Percentiles rank a stretch among this genome's conserved stretches.
Evolutionary conservation across 2,329 filamentous ascomycete species (phyloP).

Genomic region (Sporothrix luriei): DNA sequence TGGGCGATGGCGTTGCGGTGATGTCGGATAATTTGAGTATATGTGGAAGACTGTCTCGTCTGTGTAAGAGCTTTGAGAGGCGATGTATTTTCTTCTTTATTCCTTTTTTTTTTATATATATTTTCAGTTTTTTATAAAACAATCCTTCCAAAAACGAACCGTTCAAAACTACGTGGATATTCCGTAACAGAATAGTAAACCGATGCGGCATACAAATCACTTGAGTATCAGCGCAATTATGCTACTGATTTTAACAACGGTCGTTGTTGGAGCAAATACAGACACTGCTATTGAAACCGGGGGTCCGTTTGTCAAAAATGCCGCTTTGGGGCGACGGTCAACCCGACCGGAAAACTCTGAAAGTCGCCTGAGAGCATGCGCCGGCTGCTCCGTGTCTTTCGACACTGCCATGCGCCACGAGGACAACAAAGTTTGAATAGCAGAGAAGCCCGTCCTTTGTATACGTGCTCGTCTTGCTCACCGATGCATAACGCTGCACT

Average conservation of each 20-base stretch:
- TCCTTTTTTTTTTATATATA: too few relatives aligned
- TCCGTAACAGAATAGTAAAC: too few relatives aligned
- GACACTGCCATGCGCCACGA: slow-evolving; percentile 13
- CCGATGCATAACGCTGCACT: neutral
- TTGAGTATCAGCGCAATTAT: neutral
- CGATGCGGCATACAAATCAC: neutral
- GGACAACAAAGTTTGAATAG: neutral
- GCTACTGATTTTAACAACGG: neutral
- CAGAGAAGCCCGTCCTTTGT: neutral
- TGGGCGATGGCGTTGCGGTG: neutral
- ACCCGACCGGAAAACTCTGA: neutral
- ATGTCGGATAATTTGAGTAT: neutral
- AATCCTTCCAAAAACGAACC: neutral
- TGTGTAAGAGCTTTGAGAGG: too few relatives aligned
- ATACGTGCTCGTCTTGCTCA: neutral
- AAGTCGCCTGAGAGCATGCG: neutral
- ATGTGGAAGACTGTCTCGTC: too few relatives aligned
- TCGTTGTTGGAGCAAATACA: neutral
- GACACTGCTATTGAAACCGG: neutral
- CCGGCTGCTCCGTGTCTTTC: neutral
- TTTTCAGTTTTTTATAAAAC: neutral
- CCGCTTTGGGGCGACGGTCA: neutral
- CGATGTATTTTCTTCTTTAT: too few relatives aligned
- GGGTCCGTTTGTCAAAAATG: neutral
- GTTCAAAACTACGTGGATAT: too few relatives aligned